Conservation (phyloP, 2,329 filamentous ascomycete genomes). For the Leptographium wingfieldii region DNA sequence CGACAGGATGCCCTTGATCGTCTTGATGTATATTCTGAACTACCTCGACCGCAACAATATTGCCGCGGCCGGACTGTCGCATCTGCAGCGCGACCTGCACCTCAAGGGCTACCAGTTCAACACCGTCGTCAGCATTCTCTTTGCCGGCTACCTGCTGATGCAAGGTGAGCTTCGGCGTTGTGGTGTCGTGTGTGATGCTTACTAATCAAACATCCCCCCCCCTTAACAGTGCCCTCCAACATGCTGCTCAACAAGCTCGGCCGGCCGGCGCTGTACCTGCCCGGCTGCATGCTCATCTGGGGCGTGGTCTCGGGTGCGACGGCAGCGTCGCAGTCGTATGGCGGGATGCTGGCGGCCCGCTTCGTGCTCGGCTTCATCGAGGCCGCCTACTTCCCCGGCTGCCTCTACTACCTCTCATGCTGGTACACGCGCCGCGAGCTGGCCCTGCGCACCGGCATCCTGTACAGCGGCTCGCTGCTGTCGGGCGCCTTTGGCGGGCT, state of each 20-base stretch:
- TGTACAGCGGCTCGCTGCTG: conserved; percentile 11
- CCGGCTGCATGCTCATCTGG: not conserved
- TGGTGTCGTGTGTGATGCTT: too few relatives aligned
- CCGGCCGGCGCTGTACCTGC: not conserved
- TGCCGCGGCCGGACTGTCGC: conserved; percentile 20
- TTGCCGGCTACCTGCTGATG: conserved; percentile 7
- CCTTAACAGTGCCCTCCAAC: not conserved
- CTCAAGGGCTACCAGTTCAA: conserved; percentile 6
- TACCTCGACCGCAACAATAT: conserved; percentile 20
- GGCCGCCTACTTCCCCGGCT: conserved; percentile 32
- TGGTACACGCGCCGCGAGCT: conserved; percentile 14
- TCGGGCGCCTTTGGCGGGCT: conserved; percentile 10
- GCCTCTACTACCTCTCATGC: conserved; percentile 23
- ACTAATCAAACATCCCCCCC: not conserved
- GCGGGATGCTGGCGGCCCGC: not conserved
- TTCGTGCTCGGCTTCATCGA: conserved; percentile 7
- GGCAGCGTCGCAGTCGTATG: not conserved
- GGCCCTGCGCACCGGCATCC: conserved; percentile 12
- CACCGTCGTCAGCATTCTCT: conserved; percentile 5
- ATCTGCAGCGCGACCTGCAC: conserved; percentile 7
- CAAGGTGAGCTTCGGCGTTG: not conserved
- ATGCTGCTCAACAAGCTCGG: not conserved
- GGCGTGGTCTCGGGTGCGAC: not conserved
- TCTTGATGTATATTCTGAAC: conserved; percentile 19
- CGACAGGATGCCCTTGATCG: conserved; percentile 12